A percentile compares a stretch with the other conserved stretches of the same genome.
Conservation (phyloP, 768 basidiomycete genomes). For the Rhizopogon vinicolor region DNA sequence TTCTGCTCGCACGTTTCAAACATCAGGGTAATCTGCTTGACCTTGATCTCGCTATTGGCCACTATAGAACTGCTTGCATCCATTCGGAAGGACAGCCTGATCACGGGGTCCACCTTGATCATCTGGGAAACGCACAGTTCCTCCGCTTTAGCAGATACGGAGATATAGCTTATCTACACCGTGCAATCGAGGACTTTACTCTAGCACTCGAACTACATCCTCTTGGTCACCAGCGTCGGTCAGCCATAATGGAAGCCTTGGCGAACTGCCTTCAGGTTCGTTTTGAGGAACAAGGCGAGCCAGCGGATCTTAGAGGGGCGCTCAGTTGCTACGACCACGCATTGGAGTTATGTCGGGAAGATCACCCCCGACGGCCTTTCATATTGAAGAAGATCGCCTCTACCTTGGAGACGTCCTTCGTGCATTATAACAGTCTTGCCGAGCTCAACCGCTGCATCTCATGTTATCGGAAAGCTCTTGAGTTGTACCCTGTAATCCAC, state of each 20-base stretch:
- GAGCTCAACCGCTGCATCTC: constrained; percentile 25
- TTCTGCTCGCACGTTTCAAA: constrained; percentile 23
- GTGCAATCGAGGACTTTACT: constrained; percentile 21
- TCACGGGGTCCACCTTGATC: constrained; percentile 10
- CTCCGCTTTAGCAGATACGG: constrained; percentile 13
- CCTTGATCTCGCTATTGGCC: constrained; percentile 22
- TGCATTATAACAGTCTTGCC: constrained; percentile 11
- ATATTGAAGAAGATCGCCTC: constrained; percentile 12
- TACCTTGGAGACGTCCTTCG: constrained; percentile 13
- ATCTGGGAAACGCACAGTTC: constrained; percentile 20
- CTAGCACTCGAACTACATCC: constrained; percentile 17
- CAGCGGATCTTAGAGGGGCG: constrained; percentile 22
- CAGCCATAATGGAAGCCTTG: constrained; percentile 15
- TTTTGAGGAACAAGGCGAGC: constrained; percentile 18
- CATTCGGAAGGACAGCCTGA: constrained; percentile 12
- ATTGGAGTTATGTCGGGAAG: constrained; percentile 11
- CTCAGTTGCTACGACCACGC: constrained; percentile 23
- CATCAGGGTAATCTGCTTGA: constrained; percentile 14
- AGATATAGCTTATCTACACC: constrained; percentile 14
- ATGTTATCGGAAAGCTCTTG: constrained; percentile 17
- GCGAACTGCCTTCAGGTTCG: constrained; percentile 21
- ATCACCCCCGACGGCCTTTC: constrained; percentile 11
- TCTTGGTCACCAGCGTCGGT: constrained; percentile 7
- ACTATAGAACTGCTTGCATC: constrained; percentile 16
- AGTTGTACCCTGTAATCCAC: constrained; percentile 11